phyloP scores from a whole-genome alignment of 805 yeast species.

The Saturnispora gosingensis region DNA sequence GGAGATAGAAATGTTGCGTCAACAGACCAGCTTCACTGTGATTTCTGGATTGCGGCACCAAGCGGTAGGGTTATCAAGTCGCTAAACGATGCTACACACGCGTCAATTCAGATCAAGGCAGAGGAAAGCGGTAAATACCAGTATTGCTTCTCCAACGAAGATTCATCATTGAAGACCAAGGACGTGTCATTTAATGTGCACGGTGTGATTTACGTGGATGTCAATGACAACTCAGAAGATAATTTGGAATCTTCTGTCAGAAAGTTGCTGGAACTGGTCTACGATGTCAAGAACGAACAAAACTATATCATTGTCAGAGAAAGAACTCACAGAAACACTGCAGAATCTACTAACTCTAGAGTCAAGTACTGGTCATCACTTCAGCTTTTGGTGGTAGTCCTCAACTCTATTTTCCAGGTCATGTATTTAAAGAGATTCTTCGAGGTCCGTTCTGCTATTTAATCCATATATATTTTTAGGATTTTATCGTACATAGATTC shows the following conservation, averaged over 20 bases:
- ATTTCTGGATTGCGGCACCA: slow-evolving; percentile 45
- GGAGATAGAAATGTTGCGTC: slow-evolving; percentile 79
- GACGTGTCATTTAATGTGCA: slow-evolving; percentile 94
- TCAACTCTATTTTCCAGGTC: slow-evolving; percentile 86
- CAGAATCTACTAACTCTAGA: slow-evolving; percentile 92
- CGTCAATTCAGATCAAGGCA: slow-evolving; percentile 65
- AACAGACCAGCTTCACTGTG: slow-evolving; percentile 54
- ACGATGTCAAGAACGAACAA: slow-evolving; percentile 87
- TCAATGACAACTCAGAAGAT: slow-evolving; percentile 55
- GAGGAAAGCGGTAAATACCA: slow-evolving; percentile 61
- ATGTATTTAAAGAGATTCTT: slow-evolving; percentile 90
- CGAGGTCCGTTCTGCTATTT: slow-evolving; percentile 87
- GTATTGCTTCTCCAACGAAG: slow-evolving; percentile 90
- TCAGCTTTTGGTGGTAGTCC: slow-evolving; percentile 78
- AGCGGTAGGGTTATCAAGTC: slow-evolving; percentile 42
- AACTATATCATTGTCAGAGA: slow-evolving; percentile 91
- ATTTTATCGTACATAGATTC: not conserved
- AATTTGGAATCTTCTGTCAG: slow-evolving; percentile 78
- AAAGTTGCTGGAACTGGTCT: slow-evolving; percentile 62
- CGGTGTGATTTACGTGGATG: slow-evolving; percentile 81
- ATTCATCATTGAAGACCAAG: slow-evolving; percentile 58
- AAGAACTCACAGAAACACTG: slow-evolving; percentile 96
- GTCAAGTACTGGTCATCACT: slow-evolving; percentile 97
- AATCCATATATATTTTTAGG: not conserved
- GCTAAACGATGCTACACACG: slow-evolving; percentile 59